phyloP scores from a whole-genome alignment of 2,329 filamentous ascomycete genomes.

The Fusarium staphyleae region DNA sequence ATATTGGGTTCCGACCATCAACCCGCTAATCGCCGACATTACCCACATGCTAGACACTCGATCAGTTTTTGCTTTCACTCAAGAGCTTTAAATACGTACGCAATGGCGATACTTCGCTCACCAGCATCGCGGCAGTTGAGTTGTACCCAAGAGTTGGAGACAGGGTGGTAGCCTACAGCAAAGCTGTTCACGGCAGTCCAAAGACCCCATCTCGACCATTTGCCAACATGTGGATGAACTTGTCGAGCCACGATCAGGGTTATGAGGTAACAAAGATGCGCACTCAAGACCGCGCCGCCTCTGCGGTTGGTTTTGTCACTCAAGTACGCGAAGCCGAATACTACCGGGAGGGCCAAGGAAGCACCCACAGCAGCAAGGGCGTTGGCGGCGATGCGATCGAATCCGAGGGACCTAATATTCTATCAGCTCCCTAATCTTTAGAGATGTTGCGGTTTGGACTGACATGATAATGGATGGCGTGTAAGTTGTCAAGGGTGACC shows the following conservation, averaged over 20 bases:
- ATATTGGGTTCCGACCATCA: conserved; percentile 59
- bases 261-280: conserved; percentile 55
- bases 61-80: conserved; percentile 44
- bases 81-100: not conserved
- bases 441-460: not conserved
- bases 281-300: conserved; percentile 53
- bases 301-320: conserved; percentile 55
- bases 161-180: conserved; percentile 59
- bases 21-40: conserved; percentile 55
- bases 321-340: conserved; percentile 57
- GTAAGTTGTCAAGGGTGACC: conserved; percentile 60
- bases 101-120: conserved; percentile 56
- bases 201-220: conserved; percentile 15
- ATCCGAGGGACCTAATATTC: conserved; percentile 37
- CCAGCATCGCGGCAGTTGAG: conserved; percentile 55
- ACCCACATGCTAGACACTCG: conserved; percentile 47
- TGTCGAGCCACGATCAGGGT: conserved; percentile 51
- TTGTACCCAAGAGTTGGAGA: conserved; percentile 60
- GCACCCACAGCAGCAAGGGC: conserved; percentile 54
- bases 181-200: conserved; percentile 59
- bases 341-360: conserved; percentile 54
- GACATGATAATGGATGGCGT: conserved; percentile 55
- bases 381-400: conserved; percentile 55
- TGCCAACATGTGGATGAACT: conserved; percentile 50
- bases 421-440: too few relatives aligned